These are phyloP conservation scores for Ceratobasidium sp. DNA, from an alignment of 1,284 basidiomycete genomes.

Conservation along the genomic window DNA sequence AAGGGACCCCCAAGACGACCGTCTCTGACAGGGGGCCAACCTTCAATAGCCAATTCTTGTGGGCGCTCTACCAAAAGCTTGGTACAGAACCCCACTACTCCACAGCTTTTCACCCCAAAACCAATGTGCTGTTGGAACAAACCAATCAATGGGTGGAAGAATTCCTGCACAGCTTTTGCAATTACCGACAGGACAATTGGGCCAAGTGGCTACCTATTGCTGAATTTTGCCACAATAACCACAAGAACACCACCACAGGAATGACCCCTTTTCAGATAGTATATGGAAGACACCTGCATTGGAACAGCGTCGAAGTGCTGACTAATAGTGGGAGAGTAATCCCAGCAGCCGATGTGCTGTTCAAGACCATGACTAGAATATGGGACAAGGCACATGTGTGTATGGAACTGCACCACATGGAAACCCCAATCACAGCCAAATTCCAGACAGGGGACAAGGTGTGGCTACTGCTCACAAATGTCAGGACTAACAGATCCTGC, in stretches of 20 bases:
- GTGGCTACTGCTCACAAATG: too few species aligned
- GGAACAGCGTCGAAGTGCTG: background rate
- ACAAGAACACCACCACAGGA: constrained; percentile 14
- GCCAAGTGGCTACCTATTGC: too few species aligned
- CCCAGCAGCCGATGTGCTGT: background rate
- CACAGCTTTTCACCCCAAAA: constrained; percentile 54
- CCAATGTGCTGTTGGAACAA: too few species aligned
- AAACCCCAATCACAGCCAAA: too few species aligned
- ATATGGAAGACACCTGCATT: constrained; percentile 27
- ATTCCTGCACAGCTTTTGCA: constrained; percentile 51
- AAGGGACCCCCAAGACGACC: constrained; percentile 51
- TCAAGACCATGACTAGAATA: background rate
- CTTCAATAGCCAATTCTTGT: constrained; percentile 53
- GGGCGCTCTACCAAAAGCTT: constrained; percentile 53
- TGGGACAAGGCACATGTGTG: constrained; percentile 29
- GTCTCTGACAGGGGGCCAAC: constrained; percentile 54
- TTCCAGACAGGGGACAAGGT: too few species aligned
- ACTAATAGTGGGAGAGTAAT: background rate
- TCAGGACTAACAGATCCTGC: background rate
- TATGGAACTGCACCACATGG: too few species aligned
- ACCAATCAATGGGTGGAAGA: too few species aligned
- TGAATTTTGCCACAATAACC: constrained; percentile 40
- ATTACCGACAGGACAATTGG: constrained; percentile 34
- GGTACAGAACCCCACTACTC: too few species aligned
- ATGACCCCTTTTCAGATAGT: constrained; percentile 31